A percentile compares a stretch with the other conserved stretches of the same genome.
phyloP scores from a whole-genome alignment of 306 rosid species.

The Albizia julibrissin region DNA sequence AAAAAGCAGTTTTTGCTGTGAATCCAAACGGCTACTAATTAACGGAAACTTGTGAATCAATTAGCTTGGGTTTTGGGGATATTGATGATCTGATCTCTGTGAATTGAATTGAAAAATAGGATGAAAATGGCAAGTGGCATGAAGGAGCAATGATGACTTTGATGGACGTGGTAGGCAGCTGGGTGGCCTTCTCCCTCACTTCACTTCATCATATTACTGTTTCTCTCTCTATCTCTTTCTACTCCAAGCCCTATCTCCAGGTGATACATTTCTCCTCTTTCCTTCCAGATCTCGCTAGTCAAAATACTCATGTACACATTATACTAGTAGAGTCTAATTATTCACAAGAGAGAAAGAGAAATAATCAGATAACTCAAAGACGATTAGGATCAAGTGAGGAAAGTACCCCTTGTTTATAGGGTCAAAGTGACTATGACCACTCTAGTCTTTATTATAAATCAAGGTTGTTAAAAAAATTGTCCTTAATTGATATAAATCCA shows the following conservation, averaged over 20 bases:
- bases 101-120: slow-evolving; percentile 14
- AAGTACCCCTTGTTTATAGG: too few relatives aligned
- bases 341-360: too few relatives aligned
- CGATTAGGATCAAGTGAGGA: too few relatives aligned
- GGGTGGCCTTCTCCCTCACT: background rate
- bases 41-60: background rate
- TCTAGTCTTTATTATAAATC: too few relatives aligned
- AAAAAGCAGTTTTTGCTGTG: too few relatives aligned
- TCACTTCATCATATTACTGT: slow-evolving; percentile 11
- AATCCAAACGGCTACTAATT: too few relatives aligned
- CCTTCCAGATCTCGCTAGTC: background rate
- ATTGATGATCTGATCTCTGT: background rate
- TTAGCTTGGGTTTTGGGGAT: background rate
- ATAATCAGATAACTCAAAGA: too few relatives aligned
- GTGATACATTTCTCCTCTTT: background rate
- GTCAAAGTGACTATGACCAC: too few relatives aligned
- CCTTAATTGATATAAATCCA: too few relatives aligned
- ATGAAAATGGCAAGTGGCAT: slow-evolving; percentile 54
- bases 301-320: too few relatives aligned
- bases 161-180: slow-evolving; percentile 36
- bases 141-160: slow-evolving; percentile 50
- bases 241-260: slow-evolving; percentile 39
- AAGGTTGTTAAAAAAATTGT: too few relatives aligned
- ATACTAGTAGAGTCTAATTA: too few relatives aligned
- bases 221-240: slow-evolving; percentile 40